Percentiles rank a stretch among this genome's conserved stretches.
phyloP scores from a whole-genome alignment of 1,284 basidiomycete genomes.

The Crucibulum parvulum region DNA sequence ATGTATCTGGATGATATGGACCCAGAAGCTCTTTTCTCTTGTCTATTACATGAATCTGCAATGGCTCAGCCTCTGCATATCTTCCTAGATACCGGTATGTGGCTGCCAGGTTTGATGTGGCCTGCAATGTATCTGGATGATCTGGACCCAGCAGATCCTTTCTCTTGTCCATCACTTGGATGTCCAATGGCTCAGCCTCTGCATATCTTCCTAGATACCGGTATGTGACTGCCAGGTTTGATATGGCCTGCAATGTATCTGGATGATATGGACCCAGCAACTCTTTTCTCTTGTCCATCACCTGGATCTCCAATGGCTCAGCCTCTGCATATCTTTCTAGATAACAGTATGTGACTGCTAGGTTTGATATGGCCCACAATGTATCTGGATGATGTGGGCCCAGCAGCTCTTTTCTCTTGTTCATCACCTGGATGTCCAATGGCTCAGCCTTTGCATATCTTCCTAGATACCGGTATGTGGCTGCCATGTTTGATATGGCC shows the following conservation, averaged over 20 bases:
- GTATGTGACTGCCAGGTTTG: not conserved
- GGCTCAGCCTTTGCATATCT: not conserved
- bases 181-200: not conserved
- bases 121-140: slow-evolving; percentile 6
- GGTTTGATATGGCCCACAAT: slow-evolving; percentile 2
- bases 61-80: slow-evolving; percentile 1
- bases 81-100: not conserved
- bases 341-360: slow-evolving; percentile 4
- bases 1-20: not conserved
- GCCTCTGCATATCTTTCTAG: slow-evolving; percentile 7
- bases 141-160: slow-evolving; percentile 6
- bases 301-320: not conserved
- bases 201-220: not conserved
- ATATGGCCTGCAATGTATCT: not conserved
- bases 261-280: not conserved
- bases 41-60: not conserved
- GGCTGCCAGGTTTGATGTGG: slow-evolving; percentile 1
- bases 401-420: not conserved
- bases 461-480: not conserved
- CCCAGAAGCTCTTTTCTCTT: not conserved
- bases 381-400: slow-evolving; percentile 9
- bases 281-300: not conserved
- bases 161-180: slow-evolving; percentile 1
- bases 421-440: not conserved
- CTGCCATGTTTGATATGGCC: not conserved